phyloP scores from a whole-genome alignment of 352 stramenopile genomes.

The Phytopythium aichiense region DNA sequence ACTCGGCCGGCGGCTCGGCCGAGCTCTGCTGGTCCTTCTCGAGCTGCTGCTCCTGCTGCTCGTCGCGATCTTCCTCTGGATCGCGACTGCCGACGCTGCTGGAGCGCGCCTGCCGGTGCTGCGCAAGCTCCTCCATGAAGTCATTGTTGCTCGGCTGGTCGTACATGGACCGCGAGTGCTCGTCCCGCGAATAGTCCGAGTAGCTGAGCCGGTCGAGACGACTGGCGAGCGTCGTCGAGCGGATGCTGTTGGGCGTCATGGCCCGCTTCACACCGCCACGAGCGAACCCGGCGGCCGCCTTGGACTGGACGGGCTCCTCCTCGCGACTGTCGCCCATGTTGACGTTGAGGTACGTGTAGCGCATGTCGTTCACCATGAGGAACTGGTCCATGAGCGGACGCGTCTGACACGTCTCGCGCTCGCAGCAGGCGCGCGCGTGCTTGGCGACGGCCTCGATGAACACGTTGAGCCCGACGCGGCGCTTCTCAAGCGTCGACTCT shows the following conservation, averaged over 20 bases:
- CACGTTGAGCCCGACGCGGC: conserved; percentile 64
- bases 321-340: conserved; percentile 72
- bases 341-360: conserved; percentile 85
- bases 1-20: conserved; percentile 25
- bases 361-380: conserved; percentile 86
- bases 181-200: conserved; percentile 27
- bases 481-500: conserved; percentile 68
- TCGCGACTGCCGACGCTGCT: neutral
- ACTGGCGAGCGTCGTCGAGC: conserved; percentile 23
- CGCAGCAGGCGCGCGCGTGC: conserved; percentile 69
- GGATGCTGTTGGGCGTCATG: conserved; percentile 9
- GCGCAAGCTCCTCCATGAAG: neutral
- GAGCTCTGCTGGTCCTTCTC: conserved; percentile 13
- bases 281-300: conserved; percentile 13
- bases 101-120: conserved; percentile 3
- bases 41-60: conserved; percentile 9
- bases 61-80: neutral
- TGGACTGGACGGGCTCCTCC: conserved; percentile 20
- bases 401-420: conserved; percentile 60
- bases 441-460: conserved; percentile 78
- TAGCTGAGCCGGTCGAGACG: conserved; percentile 32
- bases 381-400: conserved; percentile 83
- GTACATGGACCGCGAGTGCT: conserved; percentile 13
- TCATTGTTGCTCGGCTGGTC: conserved; percentile 4
- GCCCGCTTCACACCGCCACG: neutral